Evolutionary conservation across 805 yeast species (phyloP).

Genomic region (Deakozyma indianensis): DNA sequence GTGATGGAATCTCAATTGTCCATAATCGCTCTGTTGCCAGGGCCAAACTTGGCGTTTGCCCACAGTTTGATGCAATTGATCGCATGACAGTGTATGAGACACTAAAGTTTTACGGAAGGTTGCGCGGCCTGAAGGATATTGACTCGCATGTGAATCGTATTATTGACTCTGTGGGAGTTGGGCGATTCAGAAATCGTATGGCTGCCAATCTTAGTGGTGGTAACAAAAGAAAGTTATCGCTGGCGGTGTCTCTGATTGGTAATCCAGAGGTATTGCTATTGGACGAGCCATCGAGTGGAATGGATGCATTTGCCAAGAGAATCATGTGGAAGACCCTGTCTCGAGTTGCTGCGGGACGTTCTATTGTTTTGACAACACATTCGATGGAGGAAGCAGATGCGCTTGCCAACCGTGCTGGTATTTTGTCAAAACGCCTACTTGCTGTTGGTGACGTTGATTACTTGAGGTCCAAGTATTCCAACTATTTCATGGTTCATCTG

Average conservation of each 20-base stretch:
- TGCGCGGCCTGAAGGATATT: conserved; percentile 17
- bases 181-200: conserved; percentile 17
- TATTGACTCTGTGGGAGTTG: conserved; percentile 22
- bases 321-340: conserved; percentile 24
- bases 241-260: conserved; percentile 23
- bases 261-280: conserved; percentile 22
- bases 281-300: conserved; percentile 26
- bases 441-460: conserved; percentile 20
- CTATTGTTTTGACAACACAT: conserved; percentile 23
- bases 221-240: conserved; percentile 22
- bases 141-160: conserved; percentile 17
- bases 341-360: conserved; percentile 18
- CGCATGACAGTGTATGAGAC: conserved; percentile 20
- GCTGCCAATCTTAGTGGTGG: conserved; percentile 23
- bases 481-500: conserved; percentile 17
- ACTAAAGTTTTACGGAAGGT: conserved; percentile 18
- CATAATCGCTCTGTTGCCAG: conserved; percentile 18
- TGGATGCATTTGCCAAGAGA: conserved; percentile 26
- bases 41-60: conserved; percentile 23
- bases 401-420: conserved; percentile 21
- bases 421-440: conserved; percentile 17
- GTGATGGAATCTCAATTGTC: conserved; percentile 14
- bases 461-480: conserved; percentile 17
- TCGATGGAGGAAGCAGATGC: conserved; percentile 27
- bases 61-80: conserved; percentile 26